Percentiles rank a stretch among this genome's conserved stretches.
Conservation (phyloP, 208 protist species). For the Leishmania aethiopica region DNA sequence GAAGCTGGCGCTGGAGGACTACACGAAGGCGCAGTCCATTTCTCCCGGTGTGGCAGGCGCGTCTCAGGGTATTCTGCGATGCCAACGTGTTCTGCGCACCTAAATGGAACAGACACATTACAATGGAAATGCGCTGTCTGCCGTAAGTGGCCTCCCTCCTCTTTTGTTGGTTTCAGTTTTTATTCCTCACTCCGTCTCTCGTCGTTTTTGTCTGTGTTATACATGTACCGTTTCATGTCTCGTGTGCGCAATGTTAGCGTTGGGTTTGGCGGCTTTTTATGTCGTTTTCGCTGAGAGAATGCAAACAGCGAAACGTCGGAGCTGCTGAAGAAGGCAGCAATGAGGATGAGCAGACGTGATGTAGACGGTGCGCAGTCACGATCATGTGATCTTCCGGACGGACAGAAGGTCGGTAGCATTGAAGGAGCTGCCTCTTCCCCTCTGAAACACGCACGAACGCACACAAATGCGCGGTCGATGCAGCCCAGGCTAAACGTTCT, state of each 20-base stretch:
- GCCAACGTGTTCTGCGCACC: conserved; percentile 68
- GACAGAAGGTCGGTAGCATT: not conserved
- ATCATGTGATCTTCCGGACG: not conserved
- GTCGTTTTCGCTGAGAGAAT: not conserved
- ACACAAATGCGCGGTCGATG: no score
- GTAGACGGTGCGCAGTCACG: not conserved
- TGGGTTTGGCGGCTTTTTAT: not conserved
- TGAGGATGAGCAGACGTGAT: not conserved
- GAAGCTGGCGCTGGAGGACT: conserved; percentile 89
- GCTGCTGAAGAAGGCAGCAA: not conserved
- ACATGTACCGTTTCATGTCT: not conserved
- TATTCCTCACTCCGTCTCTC: conserved; percentile 3
- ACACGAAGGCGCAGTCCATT: conserved; percentile 65
- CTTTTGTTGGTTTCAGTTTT: conserved; percentile 1
- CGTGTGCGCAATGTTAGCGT: not conserved
- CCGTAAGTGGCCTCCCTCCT: not conserved
- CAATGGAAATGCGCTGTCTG: not conserved
- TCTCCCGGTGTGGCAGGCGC: conserved; percentile 59
- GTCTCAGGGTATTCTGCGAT: conserved; percentile 82
- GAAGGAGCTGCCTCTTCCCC: not conserved
- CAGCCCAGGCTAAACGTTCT: no score
- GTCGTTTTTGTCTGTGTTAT: not conserved
- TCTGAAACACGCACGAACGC: not conserved
- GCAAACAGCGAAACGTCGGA: not conserved
- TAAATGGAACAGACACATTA: not conserved